phyloP scores from a whole-genome alignment of 106 monocot genomes.

The Ottelia alismoides region DNA sequence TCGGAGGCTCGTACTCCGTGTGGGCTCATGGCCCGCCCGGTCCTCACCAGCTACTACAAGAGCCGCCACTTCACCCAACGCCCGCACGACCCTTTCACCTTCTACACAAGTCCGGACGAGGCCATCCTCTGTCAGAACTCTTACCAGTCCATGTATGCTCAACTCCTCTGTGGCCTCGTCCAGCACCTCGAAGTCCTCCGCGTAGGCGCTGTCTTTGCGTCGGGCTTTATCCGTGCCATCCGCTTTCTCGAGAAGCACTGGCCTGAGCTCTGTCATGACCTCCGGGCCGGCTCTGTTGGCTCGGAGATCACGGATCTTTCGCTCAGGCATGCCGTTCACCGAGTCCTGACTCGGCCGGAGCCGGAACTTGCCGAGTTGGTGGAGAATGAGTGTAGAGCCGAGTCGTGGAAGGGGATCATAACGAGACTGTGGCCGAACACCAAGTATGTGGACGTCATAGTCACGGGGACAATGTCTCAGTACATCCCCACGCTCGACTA shows the following conservation, averaged over 20 bases:
- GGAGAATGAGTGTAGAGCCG: constrained; percentile 40
- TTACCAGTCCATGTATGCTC: constrained; percentile 88
- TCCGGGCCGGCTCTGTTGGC: constrained; percentile 40
- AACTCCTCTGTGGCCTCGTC: constrained; percentile 65
- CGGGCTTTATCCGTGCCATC: constrained; percentile 80
- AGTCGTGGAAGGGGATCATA: constrained; percentile 61
- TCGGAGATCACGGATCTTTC: constrained; percentile 37
- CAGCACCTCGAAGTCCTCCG: constrained; percentile 58
- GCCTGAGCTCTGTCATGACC: constrained; percentile 50
- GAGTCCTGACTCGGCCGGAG: constrained; percentile 31
- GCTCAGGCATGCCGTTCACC: constrained; percentile 37
- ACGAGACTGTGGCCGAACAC: constrained; percentile 71
- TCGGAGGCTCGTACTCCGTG: constrained; percentile 66
- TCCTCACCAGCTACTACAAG: constrained; percentile 85
- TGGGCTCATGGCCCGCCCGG: constrained; percentile 68
- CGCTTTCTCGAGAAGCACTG: constrained; percentile 68
- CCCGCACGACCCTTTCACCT: constrained; percentile 46
- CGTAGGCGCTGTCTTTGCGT: constrained; percentile 84
- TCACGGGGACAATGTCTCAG: constrained; percentile 84
- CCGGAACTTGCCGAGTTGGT: constrained; percentile 35
- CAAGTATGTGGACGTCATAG: constrained; percentile 80
- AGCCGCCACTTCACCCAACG: constrained; percentile 66
- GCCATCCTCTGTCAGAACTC: constrained; percentile 67
- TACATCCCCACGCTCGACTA: constrained; percentile 75
- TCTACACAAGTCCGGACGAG: constrained; percentile 72